phyloP scores from a whole-genome alignment of 805 yeast species.

The Yamadazyma paraphyllophila region DNA sequence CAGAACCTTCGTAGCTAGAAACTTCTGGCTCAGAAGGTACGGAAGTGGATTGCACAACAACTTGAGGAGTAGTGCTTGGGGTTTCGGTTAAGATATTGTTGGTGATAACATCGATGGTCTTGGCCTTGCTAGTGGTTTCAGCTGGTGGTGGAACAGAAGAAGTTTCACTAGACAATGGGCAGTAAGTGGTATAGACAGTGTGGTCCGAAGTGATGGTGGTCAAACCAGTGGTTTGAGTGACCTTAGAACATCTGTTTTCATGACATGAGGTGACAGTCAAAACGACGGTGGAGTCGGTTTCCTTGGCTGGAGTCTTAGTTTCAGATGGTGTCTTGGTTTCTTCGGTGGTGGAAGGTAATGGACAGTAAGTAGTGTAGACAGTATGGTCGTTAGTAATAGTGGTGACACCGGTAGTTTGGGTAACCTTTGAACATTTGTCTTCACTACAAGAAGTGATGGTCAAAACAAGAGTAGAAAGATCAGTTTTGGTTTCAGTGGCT shows the following conservation, averaged over 20 bases:
- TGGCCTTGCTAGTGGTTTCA: constrained; percentile 4
- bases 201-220: constrained; percentile 19
- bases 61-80: constrained; percentile 17
- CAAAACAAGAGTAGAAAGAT: constrained; percentile 24
- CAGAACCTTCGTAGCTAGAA: constrained; percentile 29
- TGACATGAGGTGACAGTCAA: constrained; percentile 38
- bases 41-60: constrained; percentile 13
- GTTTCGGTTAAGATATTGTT: constrained; percentile 39
- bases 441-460: constrained; percentile 40
- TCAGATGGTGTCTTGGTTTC: constrained; percentile 2
- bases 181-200: constrained; percentile 22
- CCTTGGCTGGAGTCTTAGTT: constrained; percentile 3
- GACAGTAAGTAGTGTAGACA: constrained; percentile 23
- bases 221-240: constrained; percentile 33
- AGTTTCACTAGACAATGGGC: constrained; percentile 11
- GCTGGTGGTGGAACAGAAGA: constrained; percentile 12
- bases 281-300: constrained; percentile 21
- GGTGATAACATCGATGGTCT: constrained; percentile 38
- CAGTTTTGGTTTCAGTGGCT: constrained; percentile 16
- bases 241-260: constrained; percentile 26
- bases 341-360: constrained; percentile 11
- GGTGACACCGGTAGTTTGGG: constrained; percentile 35
- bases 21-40: constrained; percentile 13
- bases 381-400: constrained; percentile 20
- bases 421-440: constrained; percentile 26